Evolutionary conservation across 495 filamentous ascomycete species (phyloP).

Genomic region (Penicillium subrubescens): DNA sequence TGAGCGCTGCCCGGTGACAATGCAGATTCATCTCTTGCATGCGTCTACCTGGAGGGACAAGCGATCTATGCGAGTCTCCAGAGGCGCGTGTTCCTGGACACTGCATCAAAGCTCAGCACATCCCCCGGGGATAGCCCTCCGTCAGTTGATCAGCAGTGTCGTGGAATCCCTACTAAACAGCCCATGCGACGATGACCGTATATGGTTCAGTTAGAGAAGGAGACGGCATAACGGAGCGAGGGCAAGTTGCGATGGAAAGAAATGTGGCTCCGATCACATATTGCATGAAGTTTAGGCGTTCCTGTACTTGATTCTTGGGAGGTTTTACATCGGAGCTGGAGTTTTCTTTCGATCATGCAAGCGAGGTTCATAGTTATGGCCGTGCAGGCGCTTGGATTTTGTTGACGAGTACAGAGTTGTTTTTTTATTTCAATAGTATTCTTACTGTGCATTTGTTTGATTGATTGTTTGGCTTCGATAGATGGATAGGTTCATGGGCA

Average conservation of each 20-base stretch:
- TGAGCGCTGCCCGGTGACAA: slow-evolving; percentile 17
- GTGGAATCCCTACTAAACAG: too few relatives aligned
- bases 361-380: slow-evolving; percentile 7
- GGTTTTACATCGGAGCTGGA: slow-evolving; percentile 10
- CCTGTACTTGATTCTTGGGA: slow-evolving; percentile 4
- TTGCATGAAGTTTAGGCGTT: slow-evolving; percentile 18
- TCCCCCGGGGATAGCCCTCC: neutral
- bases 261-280: slow-evolving; percentile 1
- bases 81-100: neutral
- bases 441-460: neutral
- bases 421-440: slow-evolving; percentile 2
- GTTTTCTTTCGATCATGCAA: slow-evolving; percentile 8
- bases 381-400: slow-evolving; percentile 5
- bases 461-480: slow-evolving; percentile 1
- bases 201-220: neutral
- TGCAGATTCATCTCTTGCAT: neutral
- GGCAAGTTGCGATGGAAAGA: slow-evolving; percentile 4
- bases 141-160: neutral
- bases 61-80: neutral
- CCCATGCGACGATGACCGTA: neutral
- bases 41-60: neutral
- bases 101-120: neutral
- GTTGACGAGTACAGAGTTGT: neutral
- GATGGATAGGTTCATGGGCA: neutral
- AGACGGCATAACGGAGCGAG: neutral